Base-by-base conservation (phyloP, 352 stramenopile species). In the Pythium myriotylum region DNA sequence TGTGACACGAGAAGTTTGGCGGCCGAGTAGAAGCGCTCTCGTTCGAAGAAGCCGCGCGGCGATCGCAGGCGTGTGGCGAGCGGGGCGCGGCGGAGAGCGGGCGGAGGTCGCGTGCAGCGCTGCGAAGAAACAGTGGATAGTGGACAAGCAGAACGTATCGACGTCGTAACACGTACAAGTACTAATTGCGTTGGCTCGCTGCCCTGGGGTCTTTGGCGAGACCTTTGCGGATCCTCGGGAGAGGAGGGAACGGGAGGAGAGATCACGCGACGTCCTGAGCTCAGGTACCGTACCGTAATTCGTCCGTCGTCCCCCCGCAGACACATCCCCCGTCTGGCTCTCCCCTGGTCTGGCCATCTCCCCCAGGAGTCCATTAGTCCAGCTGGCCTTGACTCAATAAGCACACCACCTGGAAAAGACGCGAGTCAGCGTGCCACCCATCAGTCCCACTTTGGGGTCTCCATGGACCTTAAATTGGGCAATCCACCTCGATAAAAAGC, bases 111-210 rank as follows among this genome's bases (percentile, higher is more conserved):
- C 17, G 16, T 16, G 19, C 19, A 42, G 42, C 10, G 3, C 41
- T 13, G 3, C 46, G 13, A 8, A 51, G 45, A 54, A 54, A 62
- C 17, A 41, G 20, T 49, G 33, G 33, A 49, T 48, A 63, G 56
- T 63, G 56, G 45, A 47, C 48, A 40, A 55, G 46, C 49, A 32
- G 55, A 63, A 47, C 56, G 45, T 37, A 23, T 63, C 24, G 56
- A 63, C 56, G 56, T 63, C 35, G 33, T 62, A 62, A 62, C 45
- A 54, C 54, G 54, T 62, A 62, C 52, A 53, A 62, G 54, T 62
- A 62, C 54, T 53, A 54, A 59, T 23, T 32, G 10, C 5, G 17
- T 56, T 33, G 49, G 37, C 37, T 43, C 37, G 37, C 4, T 20
- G 33, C 33, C 14, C 33, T 8, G 8, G 33, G 14, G 33, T 40